phyloP scores from a whole-genome alignment of 805 yeast species.

The Metschnikowia aberdeeniae region DNA sequence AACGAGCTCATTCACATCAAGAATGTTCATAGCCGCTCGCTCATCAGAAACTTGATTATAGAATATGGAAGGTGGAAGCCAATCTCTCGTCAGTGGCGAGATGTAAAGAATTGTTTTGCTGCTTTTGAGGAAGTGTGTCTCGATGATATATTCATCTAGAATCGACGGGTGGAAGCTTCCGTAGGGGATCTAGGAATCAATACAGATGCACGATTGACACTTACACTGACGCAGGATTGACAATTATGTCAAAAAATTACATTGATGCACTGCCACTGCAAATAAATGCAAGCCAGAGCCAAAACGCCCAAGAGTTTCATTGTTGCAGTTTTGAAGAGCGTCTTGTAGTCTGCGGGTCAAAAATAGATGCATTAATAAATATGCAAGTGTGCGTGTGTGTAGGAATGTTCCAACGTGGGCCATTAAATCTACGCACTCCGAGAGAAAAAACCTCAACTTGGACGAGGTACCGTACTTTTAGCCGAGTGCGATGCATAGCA shows the following conservation, averaged over 20 bases:
- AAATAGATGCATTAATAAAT: conserved; percentile 1
- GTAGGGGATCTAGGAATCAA: too few relatives aligned
- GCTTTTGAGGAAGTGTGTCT: conserved; percentile 29
- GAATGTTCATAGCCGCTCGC: conserved; percentile 24
- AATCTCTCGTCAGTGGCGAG: conserved; percentile 27
- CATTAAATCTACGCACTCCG: not conserved
- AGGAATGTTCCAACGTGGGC: conserved; percentile 2
- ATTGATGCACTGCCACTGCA: too few relatives aligned
- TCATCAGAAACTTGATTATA: conserved; percentile 23
- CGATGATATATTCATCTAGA: conserved; percentile 23
- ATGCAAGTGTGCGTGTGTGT: conserved; percentile 2
- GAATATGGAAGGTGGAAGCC: conserved; percentile 31
- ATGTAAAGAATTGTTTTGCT: conserved; percentile 29
- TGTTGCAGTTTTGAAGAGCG: not conserved
- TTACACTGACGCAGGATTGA: too few relatives aligned
- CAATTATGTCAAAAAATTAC: too few relatives aligned
- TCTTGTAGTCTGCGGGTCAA: not conserved
- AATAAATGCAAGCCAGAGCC: too few relatives aligned
- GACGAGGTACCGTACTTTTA: not conserved
- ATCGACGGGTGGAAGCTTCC: not conserved
- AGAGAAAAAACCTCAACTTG: not conserved
- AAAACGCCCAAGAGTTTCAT: not conserved
- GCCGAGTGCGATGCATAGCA: conserved; percentile 3
- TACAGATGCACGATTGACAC: too few relatives aligned
- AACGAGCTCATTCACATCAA: conserved; percentile 31